Evolutionary conservation across 352 stramenopile genomes (phyloP).

Genomic region (Globisporangium mamillatum): DNA sequence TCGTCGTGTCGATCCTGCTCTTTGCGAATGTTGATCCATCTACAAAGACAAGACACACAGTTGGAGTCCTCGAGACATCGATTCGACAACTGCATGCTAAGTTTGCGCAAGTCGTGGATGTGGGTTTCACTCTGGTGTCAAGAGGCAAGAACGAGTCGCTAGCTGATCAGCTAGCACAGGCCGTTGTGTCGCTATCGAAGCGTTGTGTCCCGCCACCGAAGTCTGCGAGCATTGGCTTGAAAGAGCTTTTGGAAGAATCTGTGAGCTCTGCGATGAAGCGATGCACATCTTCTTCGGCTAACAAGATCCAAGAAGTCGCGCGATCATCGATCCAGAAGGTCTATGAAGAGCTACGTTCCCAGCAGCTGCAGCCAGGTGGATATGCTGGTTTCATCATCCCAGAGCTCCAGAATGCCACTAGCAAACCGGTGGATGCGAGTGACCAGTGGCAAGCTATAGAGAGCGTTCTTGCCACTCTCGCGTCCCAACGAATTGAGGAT

Average conservation of each 20-base stretch:
- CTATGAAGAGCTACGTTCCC: constrained; percentile 26
- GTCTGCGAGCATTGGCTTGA: constrained; percentile 27
- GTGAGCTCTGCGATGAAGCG: constrained; percentile 33
- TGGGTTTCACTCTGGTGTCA: constrained; percentile 18
- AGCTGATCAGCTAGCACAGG: constrained; percentile 26
- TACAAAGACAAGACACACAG: constrained; percentile 9
- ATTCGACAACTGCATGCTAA: constrained; percentile 27
- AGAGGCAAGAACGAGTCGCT: not conserved
- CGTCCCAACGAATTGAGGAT: constrained; percentile 23
- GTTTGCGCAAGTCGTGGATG: constrained; percentile 22
- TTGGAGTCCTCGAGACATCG: constrained; percentile 27
- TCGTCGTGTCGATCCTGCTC: constrained; percentile 40
- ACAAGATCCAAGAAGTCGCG: constrained; percentile 5
- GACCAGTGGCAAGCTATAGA: constrained; percentile 26
- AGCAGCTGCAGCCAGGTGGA: constrained; percentile 4
- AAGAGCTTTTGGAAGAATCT: constrained; percentile 40
- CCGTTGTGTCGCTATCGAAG: constrained; percentile 21
- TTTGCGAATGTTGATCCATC: constrained; percentile 33
- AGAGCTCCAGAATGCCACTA: constrained; percentile 42
- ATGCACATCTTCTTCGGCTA: constrained; percentile 23
- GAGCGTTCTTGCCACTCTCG: constrained; percentile 31
- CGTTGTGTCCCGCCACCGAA: constrained; percentile 11
- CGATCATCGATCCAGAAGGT: constrained; percentile 11
- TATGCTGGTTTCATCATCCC: constrained; percentile 27
- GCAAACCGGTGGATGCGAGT: constrained; percentile 37